Percentiles rank a stretch among this genome's conserved stretches.
Conservation (phyloP, 352 stramenopile genomes). For the Globisporangium emineosum region DNA sequence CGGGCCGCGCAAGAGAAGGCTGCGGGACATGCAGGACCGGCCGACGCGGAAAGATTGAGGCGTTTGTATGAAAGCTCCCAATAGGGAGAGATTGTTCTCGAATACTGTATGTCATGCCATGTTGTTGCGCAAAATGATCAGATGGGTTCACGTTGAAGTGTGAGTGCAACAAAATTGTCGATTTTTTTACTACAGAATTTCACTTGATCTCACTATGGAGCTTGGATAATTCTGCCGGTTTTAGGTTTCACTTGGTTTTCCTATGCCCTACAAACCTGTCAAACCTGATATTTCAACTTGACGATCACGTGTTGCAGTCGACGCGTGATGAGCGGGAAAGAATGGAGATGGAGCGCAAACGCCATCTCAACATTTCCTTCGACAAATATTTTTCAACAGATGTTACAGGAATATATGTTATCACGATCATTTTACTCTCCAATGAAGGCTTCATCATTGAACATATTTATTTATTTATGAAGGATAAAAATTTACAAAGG, state of each 20-base stretch:
- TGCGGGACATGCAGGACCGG: constrained; percentile 69
- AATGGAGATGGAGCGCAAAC: too few species aligned
- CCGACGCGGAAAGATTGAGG: constrained; percentile 53
- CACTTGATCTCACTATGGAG: background rate
- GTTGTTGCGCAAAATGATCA: too few species aligned
- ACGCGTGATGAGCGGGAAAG: background rate
- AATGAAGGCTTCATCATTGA: too few species aligned
- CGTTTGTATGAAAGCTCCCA: too few species aligned
- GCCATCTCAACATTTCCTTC: too few species aligned
- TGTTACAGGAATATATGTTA: background rate
- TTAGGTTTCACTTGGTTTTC: background rate
- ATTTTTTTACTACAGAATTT: background rate
- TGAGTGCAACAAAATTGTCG: too few species aligned
- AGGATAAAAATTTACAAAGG: background rate
- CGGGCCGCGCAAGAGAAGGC: constrained; percentile 47
- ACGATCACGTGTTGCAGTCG: background rate
- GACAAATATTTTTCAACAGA: too few species aligned
- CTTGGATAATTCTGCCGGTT: background rate
- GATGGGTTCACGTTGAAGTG: too few species aligned
- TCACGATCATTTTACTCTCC: background rate
- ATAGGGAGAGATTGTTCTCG: too few species aligned
- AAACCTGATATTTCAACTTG: background rate
- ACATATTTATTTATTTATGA: background rate
- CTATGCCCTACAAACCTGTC: background rate
- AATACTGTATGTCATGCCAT: too few species aligned